Evolutionary conservation across 2,329 filamentous ascomycete species (phyloP), one percentile per base, ranked within the genome.

Genomic region (Colletotrichum destructivum): DNA sequence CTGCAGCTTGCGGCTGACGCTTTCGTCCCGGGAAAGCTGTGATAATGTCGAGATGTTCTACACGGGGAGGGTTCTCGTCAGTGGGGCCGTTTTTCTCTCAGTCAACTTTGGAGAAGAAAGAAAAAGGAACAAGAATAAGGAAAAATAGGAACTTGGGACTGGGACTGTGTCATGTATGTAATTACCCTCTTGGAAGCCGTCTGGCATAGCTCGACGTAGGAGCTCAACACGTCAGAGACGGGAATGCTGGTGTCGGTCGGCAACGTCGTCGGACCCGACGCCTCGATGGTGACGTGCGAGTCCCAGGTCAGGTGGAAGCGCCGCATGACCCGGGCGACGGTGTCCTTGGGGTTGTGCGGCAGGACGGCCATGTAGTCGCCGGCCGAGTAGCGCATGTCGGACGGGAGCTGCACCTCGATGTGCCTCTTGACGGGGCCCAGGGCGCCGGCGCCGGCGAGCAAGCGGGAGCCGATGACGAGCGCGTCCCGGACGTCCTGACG

Each of bases 281-380:
- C 85, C 4, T 82, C 81, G 57, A 94, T 90, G 11, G 87, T 90
- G 47, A 94, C 81, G 71, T 89, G 86, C 1, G 91, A 88, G 78
- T 95, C 93, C 89, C 91, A 93, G 0, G 91, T 87, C 1, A 96
- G 81, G 1, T 87, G 83, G 78, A 95, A 95, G 21, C 87, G 85
- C 13, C 87, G 84, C 82, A 94, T 89, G 0, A 89, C 92, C 9
- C 92, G 86, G 4, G 86, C 84, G 3, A 95, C 88, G 4, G 85
- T 89, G 31, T 87, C 82, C 62, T 86, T 85, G 1, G 90, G 89
- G 78, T 96, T 96, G 40, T 93, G 82, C 0, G 93, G 93, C 0
- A 94, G 84, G 2, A 95, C 84, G 0, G 92, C 91, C 0, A 96
- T 87, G 77, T 96, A 96, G 77, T 96, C 93, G 16, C 93, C 94